Base-by-base conservation (phyloP, 306 rosid genomes). In the Rosa rugosa region DNA sequence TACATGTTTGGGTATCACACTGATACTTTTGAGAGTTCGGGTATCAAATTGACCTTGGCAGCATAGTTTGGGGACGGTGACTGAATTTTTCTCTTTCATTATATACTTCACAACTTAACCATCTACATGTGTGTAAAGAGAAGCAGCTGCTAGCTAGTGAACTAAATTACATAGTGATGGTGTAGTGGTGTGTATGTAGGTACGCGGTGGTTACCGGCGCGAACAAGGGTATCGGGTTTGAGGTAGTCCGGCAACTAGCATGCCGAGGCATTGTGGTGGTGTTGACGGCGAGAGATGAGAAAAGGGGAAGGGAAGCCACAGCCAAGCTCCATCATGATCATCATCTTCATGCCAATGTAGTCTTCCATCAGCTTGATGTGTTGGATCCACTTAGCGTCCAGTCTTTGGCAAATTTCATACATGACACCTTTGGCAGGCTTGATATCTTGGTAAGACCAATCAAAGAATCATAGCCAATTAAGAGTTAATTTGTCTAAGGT, bases 311-410 rank as follows among this genome's bases (percentile, higher is more conserved):
- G 51, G 89, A 75, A 11, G 90, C 90, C 27, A 49, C 68, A 0
- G 70, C 83, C 42, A 69, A 45, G 85, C 92, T 89, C 66, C 81
- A 82, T 41, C 49, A 83, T 53, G 59, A 53, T 2, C 65, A 59
- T 59, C 31, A 22, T 59, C 36, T 22, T 59, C 36, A 9, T 59
- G 36, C 12, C 12, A 80, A 85, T 57, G 84, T 89, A 3, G 12
- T 84, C 20, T 89, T 86, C 51, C 92, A 89, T 72, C 87, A 85
- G 53, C 90, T 89, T 46, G 92, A 89, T 76, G 89, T 89, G 34
- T 50, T 77, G 53, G 86, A 86, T 66, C 75, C 83, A 8, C 18
- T 64, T 17, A 86, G 89, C 79, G 78, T 82, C 46, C 45, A 83
- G 4, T 83, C 84, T 47, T 64, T 88, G 83, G 85, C 86, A 38